phyloP scores from a whole-genome alignment of 352 stramenopile genomes.

The Globisporangium acanthophoron region DNA sequence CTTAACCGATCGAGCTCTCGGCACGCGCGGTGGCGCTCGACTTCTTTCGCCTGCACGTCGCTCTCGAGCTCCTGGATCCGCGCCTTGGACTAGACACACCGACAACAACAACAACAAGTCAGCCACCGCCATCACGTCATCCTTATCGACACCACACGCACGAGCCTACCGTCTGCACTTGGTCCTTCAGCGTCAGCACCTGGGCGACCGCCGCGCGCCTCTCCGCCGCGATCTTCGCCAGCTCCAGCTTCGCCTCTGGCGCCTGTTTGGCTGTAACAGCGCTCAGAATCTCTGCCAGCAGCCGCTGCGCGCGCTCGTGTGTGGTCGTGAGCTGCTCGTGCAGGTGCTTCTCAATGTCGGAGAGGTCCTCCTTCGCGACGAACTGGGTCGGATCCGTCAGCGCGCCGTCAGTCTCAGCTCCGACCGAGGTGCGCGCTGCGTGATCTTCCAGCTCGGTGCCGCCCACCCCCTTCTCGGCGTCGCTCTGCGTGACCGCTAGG shows the following conservation, averaged over 20 bases:
- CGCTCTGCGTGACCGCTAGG: constrained; percentile 38
- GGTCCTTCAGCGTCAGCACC: constrained; percentile 37
- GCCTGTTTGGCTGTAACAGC: constrained; percentile 14
- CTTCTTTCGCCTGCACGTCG: constrained; percentile 73
- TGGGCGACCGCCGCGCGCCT: constrained; percentile 46
- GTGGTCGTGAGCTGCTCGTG: constrained; percentile 33
- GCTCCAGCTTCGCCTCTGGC: constrained; percentile 35
- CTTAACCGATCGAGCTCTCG: constrained; percentile 70
- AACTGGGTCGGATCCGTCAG: constrained; percentile 8
- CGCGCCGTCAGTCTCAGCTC: constrained; percentile 15
- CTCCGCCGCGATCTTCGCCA: constrained; percentile 47
- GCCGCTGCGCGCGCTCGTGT: constrained; percentile 21
- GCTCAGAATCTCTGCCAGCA: constrained; percentile 34
- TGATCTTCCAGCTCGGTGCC: background rate
- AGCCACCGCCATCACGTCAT: background rate
- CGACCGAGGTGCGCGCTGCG: background rate
- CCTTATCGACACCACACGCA: background rate
- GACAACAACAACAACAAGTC: background rate
- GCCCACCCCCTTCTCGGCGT: constrained; percentile 22
- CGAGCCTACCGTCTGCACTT: constrained; percentile 46
- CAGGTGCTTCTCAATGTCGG: constrained; percentile 34
- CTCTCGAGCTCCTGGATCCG: constrained; percentile 52
- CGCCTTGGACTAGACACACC: constrained; percentile 34
- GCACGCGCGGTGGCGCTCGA: constrained; percentile 70
- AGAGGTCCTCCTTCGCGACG: constrained; percentile 30